Percentiles rank a stretch among this genome's conserved stretches.
Evolutionary conservation across 768 basidiomycete genomes (phyloP).

Genomic region (Dioszegia aurantiaca): DNA sequence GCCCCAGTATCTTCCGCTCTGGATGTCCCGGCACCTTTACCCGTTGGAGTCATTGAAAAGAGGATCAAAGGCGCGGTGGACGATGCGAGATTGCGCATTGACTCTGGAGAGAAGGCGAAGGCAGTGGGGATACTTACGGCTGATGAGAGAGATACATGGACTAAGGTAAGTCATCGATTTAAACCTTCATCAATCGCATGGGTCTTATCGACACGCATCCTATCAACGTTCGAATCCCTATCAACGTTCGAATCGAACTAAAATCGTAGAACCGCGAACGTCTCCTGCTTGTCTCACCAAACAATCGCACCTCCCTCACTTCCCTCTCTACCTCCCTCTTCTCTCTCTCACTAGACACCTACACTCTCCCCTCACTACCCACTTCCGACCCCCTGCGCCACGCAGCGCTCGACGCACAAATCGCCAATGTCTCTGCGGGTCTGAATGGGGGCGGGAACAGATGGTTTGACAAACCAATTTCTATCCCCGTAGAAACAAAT

Average conservation of each 20-base stretch:
- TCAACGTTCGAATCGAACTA: too few species aligned
- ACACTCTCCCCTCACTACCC: slow-evolving; percentile 55
- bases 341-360: slow-evolving; percentile 75
- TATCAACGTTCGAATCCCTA: too few species aligned
- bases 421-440: slow-evolving; percentile 69
- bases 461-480: slow-evolving; percentile 85
- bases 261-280: slow-evolving; percentile 77
- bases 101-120: slow-evolving; percentile 60
- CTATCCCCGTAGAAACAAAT: slow-evolving; percentile 73
- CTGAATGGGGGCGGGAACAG: slow-evolving; percentile 66
- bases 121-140: slow-evolving; percentile 71
- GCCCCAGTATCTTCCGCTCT: slow-evolving; percentile 30
- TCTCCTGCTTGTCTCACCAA: slow-evolving; percentile 65
- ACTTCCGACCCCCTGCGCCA: slow-evolving; percentile 42
- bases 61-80: slow-evolving; percentile 56
- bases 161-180: slow-evolving; percentile 58
- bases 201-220: too few species aligned
- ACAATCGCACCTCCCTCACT: slow-evolving; percentile 63
- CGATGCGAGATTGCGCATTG: slow-evolving; percentile 62
- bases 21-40: slow-evolving; percentile 51
- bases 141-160: slow-evolving; percentile 79
- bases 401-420: slow-evolving; percentile 65
- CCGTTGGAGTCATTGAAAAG: slow-evolving; percentile 56
- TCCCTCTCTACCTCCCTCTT: slow-evolving; percentile 73
- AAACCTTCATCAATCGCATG: background rate